Base-by-base conservation (phyloP, 352 stramenopile genomes). In the Phytophthora litchii region DNA sequence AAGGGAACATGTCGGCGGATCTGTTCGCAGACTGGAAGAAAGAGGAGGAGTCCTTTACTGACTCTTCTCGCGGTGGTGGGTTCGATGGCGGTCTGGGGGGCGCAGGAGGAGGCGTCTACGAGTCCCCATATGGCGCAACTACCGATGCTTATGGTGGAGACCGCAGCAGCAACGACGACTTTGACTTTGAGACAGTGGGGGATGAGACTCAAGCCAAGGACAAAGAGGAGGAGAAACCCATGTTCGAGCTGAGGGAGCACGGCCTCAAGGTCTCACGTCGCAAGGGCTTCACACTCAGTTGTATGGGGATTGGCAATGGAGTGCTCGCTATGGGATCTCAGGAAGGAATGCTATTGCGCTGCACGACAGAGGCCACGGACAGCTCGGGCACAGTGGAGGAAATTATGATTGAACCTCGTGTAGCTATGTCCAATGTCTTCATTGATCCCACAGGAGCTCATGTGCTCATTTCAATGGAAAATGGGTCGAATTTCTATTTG, bases 1-100 rank as follows among this genome's bases (percentile, higher is more conserved):
- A 63, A 44, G 60, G 27, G 34, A 74, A 13, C 55, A 95, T 95
- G 86, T 95, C 86, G 57, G 83, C 84, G 55, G 86, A 95, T 76
- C 75, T 95, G 42, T 95, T 95, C 64, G 86, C 86, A 32, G 86
- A 95, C 70, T 95, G 86, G 86, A 83, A 90, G 73, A 90, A 91
- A 32, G 86, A 95, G 56, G 78, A 92, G 69, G 74, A 81, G 57
- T 35, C 59, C 7, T 55, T 74, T 47, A 65, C 61, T 47, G 53
- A 64, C 45, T 56, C 45, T n/a, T 50, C 44, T 20, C 68, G 60
- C 16, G 54, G 54, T 34, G 52, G 44, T 21, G 55, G 66, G 37
- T 60, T 57, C 44, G 49, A 60, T 11, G 23, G 43, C 55, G 54
- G 46, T 17, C 12, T 35, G 10, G 48, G 37, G 29, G 47, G 38